Evolutionary conservation across 1,139 yeast species (phyloP).

Genomic region (Lodderomyces oxycetoniae): DNA sequence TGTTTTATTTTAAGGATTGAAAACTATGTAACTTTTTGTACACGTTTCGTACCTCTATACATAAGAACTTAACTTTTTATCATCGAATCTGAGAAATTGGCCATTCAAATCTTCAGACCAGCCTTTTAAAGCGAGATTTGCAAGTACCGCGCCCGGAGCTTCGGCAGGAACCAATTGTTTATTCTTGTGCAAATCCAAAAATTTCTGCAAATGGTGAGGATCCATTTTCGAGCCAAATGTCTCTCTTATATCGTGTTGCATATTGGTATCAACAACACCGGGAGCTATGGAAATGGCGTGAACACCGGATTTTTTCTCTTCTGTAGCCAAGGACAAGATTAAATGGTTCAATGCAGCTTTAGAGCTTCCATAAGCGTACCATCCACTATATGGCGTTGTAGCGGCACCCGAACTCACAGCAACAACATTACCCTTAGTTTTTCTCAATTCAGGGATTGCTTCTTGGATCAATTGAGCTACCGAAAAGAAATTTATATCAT

Average conservation of each 20-base stretch:
- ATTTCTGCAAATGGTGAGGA: constrained; percentile 49
- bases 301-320: constrained; percentile 44
- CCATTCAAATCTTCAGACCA: constrained; percentile 57
- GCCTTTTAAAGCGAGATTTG: constrained; percentile 58
- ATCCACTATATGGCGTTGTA: constrained; percentile 53
- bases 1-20: background rate
- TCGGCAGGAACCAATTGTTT: constrained; percentile 57
- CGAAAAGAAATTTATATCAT: constrained; percentile 76
- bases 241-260: constrained; percentile 77
- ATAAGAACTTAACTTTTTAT: constrained; percentile 20
- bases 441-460: constrained; percentile 56
- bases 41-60: constrained; percentile 2
- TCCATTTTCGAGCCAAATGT: constrained; percentile 54
- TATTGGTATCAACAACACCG: constrained; percentile 84
- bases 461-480: constrained; percentile 57
- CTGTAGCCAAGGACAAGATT: constrained; percentile 59
- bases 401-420: constrained; percentile 89
- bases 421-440: constrained; percentile 56
- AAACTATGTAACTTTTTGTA: background rate
- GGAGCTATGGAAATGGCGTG: constrained; percentile 75
- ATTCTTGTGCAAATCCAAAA: constrained; percentile 53
- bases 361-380: constrained; percentile 89
- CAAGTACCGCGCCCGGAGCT: constrained; percentile 67
- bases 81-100: constrained; percentile 57
- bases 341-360: constrained; percentile 87